Base-by-base conservation (phyloP, 225 moss, liverwort and hornwort species). In the Neckera pumila region DNA sequence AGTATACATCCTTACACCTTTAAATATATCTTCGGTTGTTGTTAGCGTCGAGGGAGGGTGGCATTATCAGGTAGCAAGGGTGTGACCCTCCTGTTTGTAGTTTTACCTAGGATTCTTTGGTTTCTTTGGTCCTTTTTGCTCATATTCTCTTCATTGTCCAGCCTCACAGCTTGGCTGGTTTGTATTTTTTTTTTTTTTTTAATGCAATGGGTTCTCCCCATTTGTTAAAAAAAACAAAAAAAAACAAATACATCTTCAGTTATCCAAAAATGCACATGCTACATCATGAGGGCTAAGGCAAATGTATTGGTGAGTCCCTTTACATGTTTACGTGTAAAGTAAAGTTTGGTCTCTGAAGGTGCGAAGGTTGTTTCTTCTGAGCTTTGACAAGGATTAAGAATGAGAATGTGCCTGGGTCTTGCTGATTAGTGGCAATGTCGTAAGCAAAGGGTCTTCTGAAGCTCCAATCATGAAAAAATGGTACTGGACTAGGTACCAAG, bases 361-460 rank as follows among this genome's bases (percentile, higher is more conserved):
- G 4, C 4, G 13, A 40, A 70, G 25, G 27, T 42, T 72, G 9
- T 72, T 72, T 43, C 70, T 43, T 73, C 0, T 17, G 0, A 43
- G 17, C 17, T 1, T 17, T 72, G 3, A 72, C 17, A 72, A 45
- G 10, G 28, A 72, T 45, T 28, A 17, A 1, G 1, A 45, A 43
- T 17, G 5, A 28, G 3, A 45, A 45, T 0, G 0, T 17, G 4
- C 30, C 1, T 28, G 1, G 30, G 4, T 28, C 4, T 0, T 45
- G 6, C 0, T 45, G 4, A 45, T 43, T 28, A 10, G 6, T 14
- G 6, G 36, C 43, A 72, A 73, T 73, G 2, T 15, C 9, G 5
- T 3, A 27, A 26, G 14, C 17, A 1, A 70, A 70, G 5, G 8
- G 27, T 72, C 28, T 43, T 17, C 0, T 42, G 9, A 27, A 71